Conservation (phyloP, 2,329 filamentous ascomycete genomes). For the Aureobasidium musti region DNA sequence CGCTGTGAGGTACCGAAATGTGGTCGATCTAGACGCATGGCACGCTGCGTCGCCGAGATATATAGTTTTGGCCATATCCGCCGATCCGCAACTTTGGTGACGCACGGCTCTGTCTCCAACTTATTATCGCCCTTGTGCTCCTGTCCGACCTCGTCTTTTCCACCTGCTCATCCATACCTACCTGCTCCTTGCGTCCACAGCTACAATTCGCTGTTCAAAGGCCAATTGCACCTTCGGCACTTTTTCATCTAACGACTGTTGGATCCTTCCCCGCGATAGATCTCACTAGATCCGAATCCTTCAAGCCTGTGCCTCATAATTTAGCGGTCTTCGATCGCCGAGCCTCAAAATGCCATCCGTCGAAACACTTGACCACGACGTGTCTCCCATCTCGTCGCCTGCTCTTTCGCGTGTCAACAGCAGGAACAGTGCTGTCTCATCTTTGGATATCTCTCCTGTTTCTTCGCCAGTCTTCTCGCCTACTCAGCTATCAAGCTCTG, state of each 20-base stretch:
- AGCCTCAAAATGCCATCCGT: slow-evolving; percentile 11
- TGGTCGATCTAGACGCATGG: slow-evolving; percentile 25
- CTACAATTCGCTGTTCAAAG: background rate
- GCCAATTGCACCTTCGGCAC: background rate
- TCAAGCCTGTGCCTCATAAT: slow-evolving; percentile 17
- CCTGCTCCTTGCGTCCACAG: slow-evolving; percentile 10
- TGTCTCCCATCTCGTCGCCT: slow-evolving; percentile 29
- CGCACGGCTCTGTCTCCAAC: slow-evolving; percentile 24
- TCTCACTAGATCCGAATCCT: slow-evolving; percentile 19
- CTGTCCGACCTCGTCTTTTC: slow-evolving; percentile 3
- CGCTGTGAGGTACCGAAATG: slow-evolving; percentile 1
- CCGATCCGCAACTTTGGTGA: slow-evolving; percentile 19
- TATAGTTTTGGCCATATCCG: slow-evolving; percentile 11
- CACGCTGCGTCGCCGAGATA: slow-evolving; percentile 8
- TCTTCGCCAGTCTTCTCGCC: slow-evolving; percentile 28
- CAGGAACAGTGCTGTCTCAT: slow-evolving; percentile 25
- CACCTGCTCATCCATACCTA: background rate
- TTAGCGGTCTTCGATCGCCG: slow-evolving; percentile 21
- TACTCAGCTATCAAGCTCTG: slow-evolving; percentile 3
- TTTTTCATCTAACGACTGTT: background rate
- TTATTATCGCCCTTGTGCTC: slow-evolving; percentile 28
- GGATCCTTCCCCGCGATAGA: slow-evolving; percentile 23
- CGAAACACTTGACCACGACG: slow-evolving; percentile 4
- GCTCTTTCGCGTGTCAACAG: slow-evolving; percentile 24
- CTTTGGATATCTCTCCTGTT: slow-evolving; percentile 16